A percentile compares a stretch with the other conserved stretches of the same genome.
phyloP scores from a whole-genome alignment of 768 basidiomycete genomes.

The Pulveroboletus sp. region DNA sequence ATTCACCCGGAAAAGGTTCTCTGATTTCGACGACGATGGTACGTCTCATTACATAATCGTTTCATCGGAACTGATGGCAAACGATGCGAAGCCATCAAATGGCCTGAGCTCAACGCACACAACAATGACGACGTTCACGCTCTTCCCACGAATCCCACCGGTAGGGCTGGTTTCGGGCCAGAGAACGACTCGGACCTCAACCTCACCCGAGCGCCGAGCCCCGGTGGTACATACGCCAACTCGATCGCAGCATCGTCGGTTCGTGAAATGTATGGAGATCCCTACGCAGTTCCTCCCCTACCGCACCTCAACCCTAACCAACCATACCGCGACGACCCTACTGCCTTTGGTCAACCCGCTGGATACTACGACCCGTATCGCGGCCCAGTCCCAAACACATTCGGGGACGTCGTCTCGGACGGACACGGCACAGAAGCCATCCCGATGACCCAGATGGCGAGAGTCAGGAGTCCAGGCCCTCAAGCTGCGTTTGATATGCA shows the following conservation, averaged over 20 bases:
- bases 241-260: constrained; percentile 45
- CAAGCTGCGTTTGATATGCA: constrained; percentile 37
- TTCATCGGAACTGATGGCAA: constrained; percentile 5
- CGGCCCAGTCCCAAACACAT: constrained; percentile 65
- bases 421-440: constrained; percentile 52
- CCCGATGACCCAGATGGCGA: constrained; percentile 68
- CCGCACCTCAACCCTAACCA: constrained; percentile 76
- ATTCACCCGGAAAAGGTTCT: constrained; percentile 72
- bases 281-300: constrained; percentile 79
- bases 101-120: constrained; percentile 82
- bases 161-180: constrained; percentile 58
- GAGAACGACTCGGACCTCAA: constrained; percentile 61
- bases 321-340: constrained; percentile 74
- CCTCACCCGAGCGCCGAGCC: constrained; percentile 49
- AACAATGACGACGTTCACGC: constrained; percentile 53
- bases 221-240: constrained; percentile 43
- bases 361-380: constrained; percentile 79
- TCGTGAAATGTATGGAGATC: constrained; percentile 49
- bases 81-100: constrained; percentile 70
- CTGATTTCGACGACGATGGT: constrained; percentile 80
- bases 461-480: constrained; percentile 40
- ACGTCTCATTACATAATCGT: constrained; percentile 32
- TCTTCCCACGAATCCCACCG: constrained; percentile 65
- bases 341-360: constrained; percentile 32
- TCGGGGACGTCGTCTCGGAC: constrained; percentile 40